A percentile compares a stretch with the other conserved stretches of the same genome.
Conservation (phyloP, 345 rosid genomes). For the Streptanthus diversifolius region DNA sequence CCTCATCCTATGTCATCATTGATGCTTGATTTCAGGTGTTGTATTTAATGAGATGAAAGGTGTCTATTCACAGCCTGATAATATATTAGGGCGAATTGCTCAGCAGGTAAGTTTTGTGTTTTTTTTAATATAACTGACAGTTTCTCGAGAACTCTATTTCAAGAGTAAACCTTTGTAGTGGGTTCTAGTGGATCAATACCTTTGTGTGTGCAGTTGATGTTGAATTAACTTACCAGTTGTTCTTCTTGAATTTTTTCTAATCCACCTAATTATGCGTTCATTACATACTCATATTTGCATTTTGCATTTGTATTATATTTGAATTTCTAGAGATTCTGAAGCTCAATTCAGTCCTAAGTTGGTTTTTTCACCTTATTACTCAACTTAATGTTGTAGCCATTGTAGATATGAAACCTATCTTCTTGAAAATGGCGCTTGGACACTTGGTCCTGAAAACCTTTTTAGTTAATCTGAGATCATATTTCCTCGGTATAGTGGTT, state of each 20-base stretch:
- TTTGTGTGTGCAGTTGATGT: neutral
- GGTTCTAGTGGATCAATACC: neutral
- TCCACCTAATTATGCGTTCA: neutral
- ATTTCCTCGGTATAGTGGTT: neutral
- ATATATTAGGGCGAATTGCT: constrained; percentile 68
- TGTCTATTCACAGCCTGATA: constrained; percentile 97
- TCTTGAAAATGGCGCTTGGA: neutral
- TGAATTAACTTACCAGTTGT: neutral
- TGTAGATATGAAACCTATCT: neutral
- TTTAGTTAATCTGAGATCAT: neutral
- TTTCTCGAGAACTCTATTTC: neutral
- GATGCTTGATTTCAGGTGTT: constrained; percentile 60
- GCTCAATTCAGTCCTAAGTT: neutral
- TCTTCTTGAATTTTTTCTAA: constrained; percentile 19
- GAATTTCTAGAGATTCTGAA: neutral
- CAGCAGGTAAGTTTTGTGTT: constrained; percentile 60
- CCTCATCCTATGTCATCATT: neutral
- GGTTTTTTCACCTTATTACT: neutral
- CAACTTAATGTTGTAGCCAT: constrained; percentile 1
- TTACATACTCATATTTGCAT: neutral
- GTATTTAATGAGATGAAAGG: constrained; percentile 99
- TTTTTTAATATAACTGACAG: constrained; percentile 2
- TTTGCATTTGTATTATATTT: neutral
- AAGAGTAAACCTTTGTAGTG: neutral
- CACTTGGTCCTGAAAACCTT: neutral